phyloP scores from a whole-genome alignment of 2,329 filamentous ascomycete species.

The Magnaporthiopsis rhizophila region DNA sequence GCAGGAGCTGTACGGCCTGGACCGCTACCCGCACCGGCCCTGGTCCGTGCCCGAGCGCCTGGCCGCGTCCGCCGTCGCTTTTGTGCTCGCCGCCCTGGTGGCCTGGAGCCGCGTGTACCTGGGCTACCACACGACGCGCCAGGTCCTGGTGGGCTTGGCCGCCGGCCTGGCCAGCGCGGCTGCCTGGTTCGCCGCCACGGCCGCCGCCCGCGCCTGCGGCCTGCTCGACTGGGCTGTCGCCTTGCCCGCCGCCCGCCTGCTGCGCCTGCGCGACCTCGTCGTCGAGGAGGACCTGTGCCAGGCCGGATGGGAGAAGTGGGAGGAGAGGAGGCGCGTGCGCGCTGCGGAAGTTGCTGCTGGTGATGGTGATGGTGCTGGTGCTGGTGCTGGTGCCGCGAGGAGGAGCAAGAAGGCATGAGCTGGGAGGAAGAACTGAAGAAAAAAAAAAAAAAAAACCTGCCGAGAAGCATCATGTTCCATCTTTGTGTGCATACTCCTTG shows the following conservation, averaged over 20 bases:
- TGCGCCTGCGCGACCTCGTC: slow-evolving; percentile 75
- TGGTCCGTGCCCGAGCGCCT: slow-evolving; percentile 55
- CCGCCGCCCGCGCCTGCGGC: slow-evolving; percentile 56
- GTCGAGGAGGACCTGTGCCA: slow-evolving; percentile 83
- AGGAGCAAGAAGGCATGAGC: neutral
- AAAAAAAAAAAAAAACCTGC: no score
- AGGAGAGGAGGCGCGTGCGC: slow-evolving; percentile 36
- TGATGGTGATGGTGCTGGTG: neutral
- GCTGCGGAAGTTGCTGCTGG: neutral
- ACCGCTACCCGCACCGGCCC: slow-evolving; percentile 38
- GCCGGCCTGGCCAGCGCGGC: slow-evolving; percentile 66
- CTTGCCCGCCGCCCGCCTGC: slow-evolving; percentile 50
- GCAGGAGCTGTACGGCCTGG: slow-evolving; percentile 12
- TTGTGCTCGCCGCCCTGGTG: slow-evolving; percentile 57
- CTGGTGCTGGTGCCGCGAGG: neutral
- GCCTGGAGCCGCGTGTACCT: slow-evolving; percentile 82
- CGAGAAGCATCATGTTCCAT: no score
- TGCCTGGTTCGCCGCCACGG: slow-evolving; percentile 70
- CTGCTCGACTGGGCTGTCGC: slow-evolving; percentile 67
- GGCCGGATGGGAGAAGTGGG: slow-evolving; percentile 91
- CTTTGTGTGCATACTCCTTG: neutral
- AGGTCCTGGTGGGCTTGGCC: slow-evolving; percentile 72
- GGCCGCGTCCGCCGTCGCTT: slow-evolving; percentile 43
- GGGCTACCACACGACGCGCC: slow-evolving; percentile 81
- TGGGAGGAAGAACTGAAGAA: no score